These are phyloP conservation scores for Dicorynia guianensis DNA, from an alignment of 306 rosid genomes.

Conservation along the genomic window DNA sequence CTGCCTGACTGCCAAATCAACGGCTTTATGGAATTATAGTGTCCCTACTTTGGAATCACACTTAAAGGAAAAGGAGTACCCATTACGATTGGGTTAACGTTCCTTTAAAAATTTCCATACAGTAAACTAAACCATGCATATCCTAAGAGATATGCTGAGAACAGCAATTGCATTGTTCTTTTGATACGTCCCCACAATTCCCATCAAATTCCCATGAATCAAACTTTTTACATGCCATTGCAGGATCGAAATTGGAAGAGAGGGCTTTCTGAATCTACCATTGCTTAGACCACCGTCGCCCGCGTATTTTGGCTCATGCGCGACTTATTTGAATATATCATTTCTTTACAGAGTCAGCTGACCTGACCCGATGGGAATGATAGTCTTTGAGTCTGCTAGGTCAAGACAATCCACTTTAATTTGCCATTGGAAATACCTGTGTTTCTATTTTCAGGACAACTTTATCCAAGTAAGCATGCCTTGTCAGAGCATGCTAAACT, in stretches of 20 bases:
- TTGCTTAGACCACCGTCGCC: neutral
- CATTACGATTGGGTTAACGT: no score
- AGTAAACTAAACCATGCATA: neutral
- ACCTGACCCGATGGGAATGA: neutral
- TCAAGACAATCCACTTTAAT: constrained; percentile 9
- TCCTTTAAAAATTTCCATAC: no score
- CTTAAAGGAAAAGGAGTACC: neutral
- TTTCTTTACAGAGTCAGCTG: neutral
- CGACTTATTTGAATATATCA: neutral
- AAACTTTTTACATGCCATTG: neutral
- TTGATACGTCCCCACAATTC: no score
- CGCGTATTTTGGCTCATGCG: constrained; percentile 15
- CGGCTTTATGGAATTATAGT: neutral
- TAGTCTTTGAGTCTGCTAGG: neutral
- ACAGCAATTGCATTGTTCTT: neutral
- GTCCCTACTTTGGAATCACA: neutral
- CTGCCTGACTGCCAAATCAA: neutral
- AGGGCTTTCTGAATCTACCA: neutral
- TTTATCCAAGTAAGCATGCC: constrained; percentile 20
- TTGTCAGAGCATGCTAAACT: constrained; percentile 22
- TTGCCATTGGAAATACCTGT: neutral
- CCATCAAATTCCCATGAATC: no score
- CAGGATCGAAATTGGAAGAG: neutral
- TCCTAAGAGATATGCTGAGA: neutral
- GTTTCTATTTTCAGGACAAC: constrained; percentile 10